Conservation (phyloP, 805 yeast genomes). For the Saturnispora halmiae region DNA sequence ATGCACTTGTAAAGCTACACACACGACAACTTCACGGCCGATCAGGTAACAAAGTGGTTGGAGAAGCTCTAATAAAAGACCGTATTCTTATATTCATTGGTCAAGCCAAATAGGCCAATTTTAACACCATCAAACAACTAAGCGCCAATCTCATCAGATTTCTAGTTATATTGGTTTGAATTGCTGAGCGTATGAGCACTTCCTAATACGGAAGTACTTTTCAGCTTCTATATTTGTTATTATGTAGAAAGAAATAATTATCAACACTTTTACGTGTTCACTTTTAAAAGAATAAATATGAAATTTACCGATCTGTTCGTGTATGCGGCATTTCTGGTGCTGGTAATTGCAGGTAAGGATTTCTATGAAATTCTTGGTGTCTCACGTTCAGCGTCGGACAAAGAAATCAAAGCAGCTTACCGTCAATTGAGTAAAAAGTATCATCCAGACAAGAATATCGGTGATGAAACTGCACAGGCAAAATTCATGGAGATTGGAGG, state of each 20-base stretch:
- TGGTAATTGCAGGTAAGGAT: constrained; percentile 31
- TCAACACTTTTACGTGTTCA: neutral
- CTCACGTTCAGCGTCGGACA: constrained; percentile 57
- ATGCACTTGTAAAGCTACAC: constrained; percentile 26
- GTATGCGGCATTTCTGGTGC: constrained; percentile 3
- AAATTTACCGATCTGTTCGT: constrained; percentile 1
- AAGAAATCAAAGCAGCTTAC: constrained; percentile 79
- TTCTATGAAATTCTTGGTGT: constrained; percentile 60
- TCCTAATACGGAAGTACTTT: neutral
- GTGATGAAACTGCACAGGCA: constrained; percentile 72
- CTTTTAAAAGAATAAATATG: neutral
- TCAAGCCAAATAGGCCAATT: constrained; percentile 3
- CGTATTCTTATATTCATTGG: constrained; percentile 12
- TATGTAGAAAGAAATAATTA: no score
- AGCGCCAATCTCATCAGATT: constrained; percentile 3
- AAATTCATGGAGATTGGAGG: constrained; percentile 86
- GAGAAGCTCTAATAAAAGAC: constrained; percentile 19
- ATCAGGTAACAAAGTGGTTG: constrained; percentile 19
- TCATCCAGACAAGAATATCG: constrained; percentile 92
- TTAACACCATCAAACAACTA: neutral
- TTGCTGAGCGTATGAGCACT: neutral
- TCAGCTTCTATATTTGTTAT: neutral
- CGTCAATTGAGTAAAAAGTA: constrained; percentile 71
- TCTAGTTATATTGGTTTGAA: neutral
- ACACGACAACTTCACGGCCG: constrained; percentile 24